Base-by-base conservation (phyloP, 148 eudicot species). In the Tetragonia tetragonoides region DNA sequence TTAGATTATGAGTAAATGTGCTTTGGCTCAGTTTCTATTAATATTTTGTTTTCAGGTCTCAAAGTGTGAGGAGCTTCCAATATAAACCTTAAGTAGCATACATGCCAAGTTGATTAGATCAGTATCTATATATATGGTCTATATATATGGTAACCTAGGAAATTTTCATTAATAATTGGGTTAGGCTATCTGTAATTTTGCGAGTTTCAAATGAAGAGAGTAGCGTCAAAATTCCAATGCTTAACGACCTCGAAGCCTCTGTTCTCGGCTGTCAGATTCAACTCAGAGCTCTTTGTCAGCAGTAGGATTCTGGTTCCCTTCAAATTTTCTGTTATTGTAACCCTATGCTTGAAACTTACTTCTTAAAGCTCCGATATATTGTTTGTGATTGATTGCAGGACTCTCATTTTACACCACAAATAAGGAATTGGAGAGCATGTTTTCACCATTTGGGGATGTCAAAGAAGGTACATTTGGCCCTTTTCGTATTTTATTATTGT, bases 391-490 rank as follows among this genome's bases (percentile, higher is more conserved):
- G 39, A 72, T 1, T 79, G 21, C 65, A 91, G 93, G 96, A 76
- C 86, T 91, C 61, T 92, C 93, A 68, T 90, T 78, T 79, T 92
- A 87, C 82, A 87, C 90, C 7, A 87, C 86, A 0, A 40, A n/a
- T 68, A 84, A 90, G 12, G 85, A 87, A 28, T 77, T 92, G 39
- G 68, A 40, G 66, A 78, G 62, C 53, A n/a, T 87, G 76, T 92
- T 92, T 84, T 75, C 87, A 15, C 92, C 85, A 51, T 92, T 82
- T 79, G 97, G 93, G 53, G 67, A 65, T 18, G 84, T 90, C 39
- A 85, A 80, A 59, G 82, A 85, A 80, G 93, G 93, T 91, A 72
- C 18, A 4, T 9, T 66, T 20, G 21, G 21, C 40, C 9, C 11
- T 28, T 76, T 53, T 28, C 34, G 34, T 28, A 28, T 40, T 24